A percentile compares a stretch with the other conserved stretches of the same genome.
These are phyloP conservation scores for Penicillium malachiteum DNA, from an alignment of 495 filamentous ascomycete species.

Conservation along the genomic window DNA sequence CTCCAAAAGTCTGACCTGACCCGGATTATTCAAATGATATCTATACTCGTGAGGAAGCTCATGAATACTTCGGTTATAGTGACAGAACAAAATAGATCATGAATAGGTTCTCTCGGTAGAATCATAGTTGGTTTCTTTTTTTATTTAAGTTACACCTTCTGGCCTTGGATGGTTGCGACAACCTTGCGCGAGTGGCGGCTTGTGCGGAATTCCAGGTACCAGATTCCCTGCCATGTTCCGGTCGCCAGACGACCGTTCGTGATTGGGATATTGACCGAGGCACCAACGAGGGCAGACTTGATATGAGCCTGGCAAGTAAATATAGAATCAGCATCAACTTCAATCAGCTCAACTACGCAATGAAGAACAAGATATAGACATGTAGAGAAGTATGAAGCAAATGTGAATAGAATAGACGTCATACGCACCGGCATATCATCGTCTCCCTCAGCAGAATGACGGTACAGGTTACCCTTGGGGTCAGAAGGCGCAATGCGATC, in stretches of 20 bases:
- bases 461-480: conserved; percentile 69
- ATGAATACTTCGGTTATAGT: not conserved
- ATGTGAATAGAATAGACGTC: not conserved
- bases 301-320: conserved; percentile 67
- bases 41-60: not conserved
- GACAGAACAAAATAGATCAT: not conserved
- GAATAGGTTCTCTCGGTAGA: not conserved
- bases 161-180: conserved; percentile 92
- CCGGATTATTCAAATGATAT: not conserved
- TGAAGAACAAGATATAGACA: too few relatives aligned
- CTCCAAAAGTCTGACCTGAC: not conserved
- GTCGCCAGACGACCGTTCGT: conserved; percentile 73
- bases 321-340: not conserved
- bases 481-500: conserved; percentile 85
- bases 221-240: conserved; percentile 80
- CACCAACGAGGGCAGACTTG: conserved; percentile 85
- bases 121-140: conserved; percentile 21
- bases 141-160: conserved; percentile 61
- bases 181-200: conserved; percentile 73
- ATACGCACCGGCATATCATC: conserved; percentile 81
- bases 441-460: conserved; percentile 82
- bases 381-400: too few relatives aligned
- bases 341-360: too few relatives aligned
- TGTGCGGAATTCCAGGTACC: conserved; percentile 89
- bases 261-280: conserved; percentile 86